Evolutionary conservation across 2,329 filamentous ascomycete genomes (phyloP).

Genomic region (Monosporascus sp.): DNA sequence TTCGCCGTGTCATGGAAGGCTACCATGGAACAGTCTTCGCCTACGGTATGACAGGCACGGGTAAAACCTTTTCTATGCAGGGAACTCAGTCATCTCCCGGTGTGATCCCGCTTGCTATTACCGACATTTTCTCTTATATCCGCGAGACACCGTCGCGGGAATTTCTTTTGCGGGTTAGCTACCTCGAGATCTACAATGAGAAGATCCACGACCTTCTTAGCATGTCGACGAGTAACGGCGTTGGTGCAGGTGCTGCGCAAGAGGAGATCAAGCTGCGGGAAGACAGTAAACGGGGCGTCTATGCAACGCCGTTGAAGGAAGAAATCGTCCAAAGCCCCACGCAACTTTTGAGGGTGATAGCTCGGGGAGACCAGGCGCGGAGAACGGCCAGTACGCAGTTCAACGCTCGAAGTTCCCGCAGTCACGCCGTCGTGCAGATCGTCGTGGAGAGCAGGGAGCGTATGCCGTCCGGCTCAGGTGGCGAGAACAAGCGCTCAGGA

Average conservation of each 20-base stretch:
- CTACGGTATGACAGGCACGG: conserved; percentile 98
- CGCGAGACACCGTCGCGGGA: conserved; percentile 92
- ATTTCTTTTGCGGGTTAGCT: conserved; percentile 92
- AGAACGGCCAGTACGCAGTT: conserved; percentile 93
- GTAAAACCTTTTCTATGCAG: conserved; percentile 99
- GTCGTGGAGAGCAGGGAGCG: conserved; percentile 95
- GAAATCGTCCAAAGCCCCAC: conserved; percentile 98
- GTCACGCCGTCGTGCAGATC: conserved; percentile 97
- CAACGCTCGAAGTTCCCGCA: conserved; percentile 93
- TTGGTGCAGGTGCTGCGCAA: conserved; percentile 53
- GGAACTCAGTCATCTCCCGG: conserved; percentile 92
- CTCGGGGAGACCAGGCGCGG: conserved; percentile 84
- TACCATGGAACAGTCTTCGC: conserved; percentile 98
- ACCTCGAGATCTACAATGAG: conserved; percentile 98
- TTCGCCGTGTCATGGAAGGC: conserved; percentile 96
- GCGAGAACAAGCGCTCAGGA: conserved; percentile 62
- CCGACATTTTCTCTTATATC: conserved; percentile 98
- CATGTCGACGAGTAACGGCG: conserved; percentile 56
- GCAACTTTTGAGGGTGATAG: conserved; percentile 89
- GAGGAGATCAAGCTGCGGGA: conserved; percentile 98
- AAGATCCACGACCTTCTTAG: conserved; percentile 91
- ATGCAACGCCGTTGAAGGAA: conserved; percentile 92
- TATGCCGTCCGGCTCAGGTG: conserved; percentile 50
- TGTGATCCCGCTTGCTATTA: conserved; percentile 95
- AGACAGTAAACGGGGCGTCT: conserved; percentile 93